Base-by-base conservation (phyloP, 129 eudicot genomes). In the Centella asiatica region DNA sequence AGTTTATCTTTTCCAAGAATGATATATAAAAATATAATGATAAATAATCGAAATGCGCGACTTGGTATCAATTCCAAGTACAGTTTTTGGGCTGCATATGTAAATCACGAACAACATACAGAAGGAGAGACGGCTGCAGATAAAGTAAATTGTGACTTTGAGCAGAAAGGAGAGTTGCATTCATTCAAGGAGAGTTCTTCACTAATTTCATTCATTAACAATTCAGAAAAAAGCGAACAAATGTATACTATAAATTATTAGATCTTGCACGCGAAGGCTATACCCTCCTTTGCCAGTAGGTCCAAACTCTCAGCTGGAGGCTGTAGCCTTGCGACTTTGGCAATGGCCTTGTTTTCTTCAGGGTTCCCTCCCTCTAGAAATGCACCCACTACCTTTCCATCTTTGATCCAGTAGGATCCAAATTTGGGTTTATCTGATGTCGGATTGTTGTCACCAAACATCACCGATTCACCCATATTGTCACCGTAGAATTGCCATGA, bases 401-500 rank as follows among this genome's bases (percentile, higher is more conserved):
- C 88, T 71, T 87, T 83, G 54, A 87, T 66, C 95, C 95, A 87
- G 50, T 80, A 87, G 6, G 81, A 11, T 56, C 95, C 95, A 12
- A 87, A 87, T 68, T 83, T 87, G 69, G 76, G 82, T 6, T 74
- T 68, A 17, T 77, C 49, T 13, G 95, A 86, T 37, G 72, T n/a
- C 5, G 83, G 87, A 62, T 63, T 65, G 52, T 51, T 73, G 74
- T 81, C 83, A 1, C 95, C 95, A 62, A 82, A 82, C 9, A 72
- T 12, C 37, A 65, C 75, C 1, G 83, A 20, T 0, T 87, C 88
- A 5, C 95, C 93, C 15, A 72, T 86, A 57, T 83, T 87, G 74
- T 87, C 95, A 15, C 93, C 95, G 23, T 77, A 87, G 47, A 87
- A 87, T 47, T 83, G 88, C 95, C 95, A 87, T 55, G 95, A 83